Conservation (phyloP, 1,139 yeast genomes). For the Blastobotrys indianensis region DNA sequence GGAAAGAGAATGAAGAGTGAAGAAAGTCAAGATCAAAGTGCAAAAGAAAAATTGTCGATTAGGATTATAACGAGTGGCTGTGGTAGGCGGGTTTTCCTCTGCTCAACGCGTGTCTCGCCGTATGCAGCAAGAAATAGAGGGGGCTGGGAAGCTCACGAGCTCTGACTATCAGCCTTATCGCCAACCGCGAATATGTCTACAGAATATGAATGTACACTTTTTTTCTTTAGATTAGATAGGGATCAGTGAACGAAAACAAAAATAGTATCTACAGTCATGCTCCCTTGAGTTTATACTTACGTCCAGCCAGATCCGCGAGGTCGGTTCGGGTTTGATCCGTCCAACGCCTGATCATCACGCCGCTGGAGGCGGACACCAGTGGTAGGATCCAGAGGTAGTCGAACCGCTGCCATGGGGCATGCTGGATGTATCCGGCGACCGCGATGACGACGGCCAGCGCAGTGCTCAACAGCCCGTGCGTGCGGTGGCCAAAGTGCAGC, state of each 20-base stretch:
- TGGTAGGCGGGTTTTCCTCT: too few relatives aligned
- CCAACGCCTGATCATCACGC: constrained; percentile 27
- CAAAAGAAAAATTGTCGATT: not conserved
- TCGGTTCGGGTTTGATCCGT: constrained; percentile 24
- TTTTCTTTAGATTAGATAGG: too few relatives aligned
- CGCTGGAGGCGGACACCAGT: constrained; percentile 22
- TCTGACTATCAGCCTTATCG: too few relatives aligned
- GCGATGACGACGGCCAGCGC: constrained; percentile 23
- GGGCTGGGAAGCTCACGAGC: too few relatives aligned
- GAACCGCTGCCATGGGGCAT: constrained; percentile 27
- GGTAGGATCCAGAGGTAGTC: constrained; percentile 34
- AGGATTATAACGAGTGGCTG: too few relatives aligned
- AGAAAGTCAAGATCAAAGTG: not conserved
- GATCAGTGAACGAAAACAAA: too few relatives aligned
- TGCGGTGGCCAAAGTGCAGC: constrained; percentile 15
- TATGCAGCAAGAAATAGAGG: too few relatives aligned
- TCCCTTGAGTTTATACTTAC: constrained; percentile 29
- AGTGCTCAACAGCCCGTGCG: constrained; percentile 14
- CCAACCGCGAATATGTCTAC: too few relatives aligned
- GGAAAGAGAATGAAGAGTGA: not conserved
- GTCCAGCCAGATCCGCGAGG: constrained; percentile 20
- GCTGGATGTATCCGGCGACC: constrained; percentile 24
- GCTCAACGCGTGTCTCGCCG: too few relatives aligned
- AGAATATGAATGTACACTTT: too few relatives aligned
- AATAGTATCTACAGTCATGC: too few relatives aligned